phyloP scores from a whole-genome alignment of 306 rosid species.

The Oemleria cerasiformis region DNA sequence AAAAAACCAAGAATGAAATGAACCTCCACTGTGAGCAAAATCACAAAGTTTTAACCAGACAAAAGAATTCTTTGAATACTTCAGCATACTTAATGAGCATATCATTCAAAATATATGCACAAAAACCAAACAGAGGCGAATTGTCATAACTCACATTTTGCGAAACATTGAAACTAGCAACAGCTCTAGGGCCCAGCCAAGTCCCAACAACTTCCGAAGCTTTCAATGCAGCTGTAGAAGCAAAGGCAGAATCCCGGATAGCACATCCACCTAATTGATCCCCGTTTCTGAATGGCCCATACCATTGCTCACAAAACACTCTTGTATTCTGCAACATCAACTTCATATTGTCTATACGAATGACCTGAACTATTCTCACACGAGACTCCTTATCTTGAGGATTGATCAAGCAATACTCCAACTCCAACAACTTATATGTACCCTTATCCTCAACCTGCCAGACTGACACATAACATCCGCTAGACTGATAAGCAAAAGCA shows the following conservation, averaged over 20 bases:
- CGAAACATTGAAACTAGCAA: conserved; percentile 38
- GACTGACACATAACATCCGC: conserved; percentile 76
- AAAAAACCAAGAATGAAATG: not conserved
- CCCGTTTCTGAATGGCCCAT: conserved; percentile 96
- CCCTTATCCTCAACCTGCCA: conserved; percentile 50
- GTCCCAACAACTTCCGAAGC: conserved; percentile 71
- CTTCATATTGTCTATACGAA: conserved; percentile 40
- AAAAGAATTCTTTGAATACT: not conserved
- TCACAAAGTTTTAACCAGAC: not conserved
- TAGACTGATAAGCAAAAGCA: conserved; percentile 75
- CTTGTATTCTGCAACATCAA: conserved; percentile 45
- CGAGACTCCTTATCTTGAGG: conserved; percentile 84
- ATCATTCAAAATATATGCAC: not conserved
- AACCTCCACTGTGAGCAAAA: not conserved
- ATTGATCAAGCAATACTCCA: conserved; percentile 82
- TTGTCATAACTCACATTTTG: conserved; percentile 47
- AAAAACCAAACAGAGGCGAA: conserved; percentile 16
- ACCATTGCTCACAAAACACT: conserved; percentile 91
- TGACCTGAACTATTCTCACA: conserved; percentile 69
- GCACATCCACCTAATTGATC: conserved; percentile 97
- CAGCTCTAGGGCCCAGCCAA: conserved; percentile 63
- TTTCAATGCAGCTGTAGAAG: conserved; percentile 57
- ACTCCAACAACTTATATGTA: conserved; percentile 43
- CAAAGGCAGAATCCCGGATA: conserved; percentile 82
- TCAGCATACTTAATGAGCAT: conserved; percentile 1